These are phyloP conservation scores for Aspergillus phoenicis DNA, from an alignment of 2,329 filamentous ascomycete genomes.

Conservation along the genomic window DNA sequence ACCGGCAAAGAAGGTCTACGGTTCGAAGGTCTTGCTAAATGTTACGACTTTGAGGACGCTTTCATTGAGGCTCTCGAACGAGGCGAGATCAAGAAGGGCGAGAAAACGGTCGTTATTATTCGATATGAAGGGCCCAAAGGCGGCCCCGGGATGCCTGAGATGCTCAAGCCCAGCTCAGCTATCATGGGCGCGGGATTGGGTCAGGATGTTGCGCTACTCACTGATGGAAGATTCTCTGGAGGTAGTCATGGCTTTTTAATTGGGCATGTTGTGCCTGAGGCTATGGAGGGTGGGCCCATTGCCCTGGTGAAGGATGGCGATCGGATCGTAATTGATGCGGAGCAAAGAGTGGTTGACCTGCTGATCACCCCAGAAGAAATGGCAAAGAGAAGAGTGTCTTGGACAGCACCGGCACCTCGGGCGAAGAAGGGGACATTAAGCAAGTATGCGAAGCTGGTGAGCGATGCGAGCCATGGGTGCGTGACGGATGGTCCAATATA, in stretches of 20 bases:
- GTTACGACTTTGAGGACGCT: slow-evolving; percentile 66
- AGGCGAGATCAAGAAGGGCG: slow-evolving; percentile 66
- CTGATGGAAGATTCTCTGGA: slow-evolving; percentile 51
- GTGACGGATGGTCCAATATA: slow-evolving; percentile 15
- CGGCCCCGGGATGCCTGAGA: slow-evolving; percentile 71
- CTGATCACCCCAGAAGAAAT: slow-evolving; percentile 8
- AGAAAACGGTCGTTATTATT: slow-evolving; percentile 71
- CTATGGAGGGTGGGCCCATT: slow-evolving; percentile 17
- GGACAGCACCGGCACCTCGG: slow-evolving; percentile 4
- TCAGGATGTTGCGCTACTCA: slow-evolving; percentile 67
- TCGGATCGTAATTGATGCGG: slow-evolving; percentile 16
- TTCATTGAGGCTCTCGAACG: slow-evolving; percentile 66
- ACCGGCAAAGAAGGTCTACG: slow-evolving; percentile 68
- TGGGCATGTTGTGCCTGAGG: slow-evolving; percentile 28
- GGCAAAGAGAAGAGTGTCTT: slow-evolving; percentile 9
- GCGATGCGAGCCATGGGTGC: slow-evolving; percentile 16
- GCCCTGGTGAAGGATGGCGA: slow-evolving; percentile 13
- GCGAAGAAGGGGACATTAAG: slow-evolving; percentile 12
- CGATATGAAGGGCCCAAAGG: slow-evolving; percentile 71
- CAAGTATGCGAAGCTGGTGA: slow-evolving; percentile 17
- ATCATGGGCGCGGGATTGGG: slow-evolving; percentile 72
- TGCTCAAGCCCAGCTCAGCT: slow-evolving; percentile 69
- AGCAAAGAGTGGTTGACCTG: slow-evolving; percentile 14
- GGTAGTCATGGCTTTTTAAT: slow-evolving; percentile 51
- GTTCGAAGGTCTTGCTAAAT: slow-evolving; percentile 66